Evolutionary conservation across 345 rosid genomes (phyloP), one percentile per base, ranked within the genome.

Genomic region (Excoecaria agallocha): DNA sequence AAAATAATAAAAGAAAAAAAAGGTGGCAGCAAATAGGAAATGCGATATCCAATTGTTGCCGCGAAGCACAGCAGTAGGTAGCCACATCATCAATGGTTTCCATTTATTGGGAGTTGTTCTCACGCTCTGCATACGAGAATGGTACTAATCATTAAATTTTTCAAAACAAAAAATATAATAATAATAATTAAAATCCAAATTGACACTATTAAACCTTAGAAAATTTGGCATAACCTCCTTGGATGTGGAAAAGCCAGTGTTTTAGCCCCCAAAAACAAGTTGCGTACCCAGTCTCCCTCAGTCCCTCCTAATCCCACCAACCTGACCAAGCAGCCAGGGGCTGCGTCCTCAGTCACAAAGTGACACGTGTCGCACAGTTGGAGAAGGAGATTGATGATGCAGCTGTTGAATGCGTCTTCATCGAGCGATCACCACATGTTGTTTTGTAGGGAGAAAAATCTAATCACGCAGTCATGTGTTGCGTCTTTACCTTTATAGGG

Each of bases 231-330:
- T 38, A 74, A 38, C 72, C 76, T 73, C 80, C 79, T 63, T 76
- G 78, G 78, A 73, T 73, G 71, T 81, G 82, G 83, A 86, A 52
- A 30, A 83, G 82, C 85, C 89, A 78, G 79, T 66, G 72, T 76
- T 63, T 66, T 13, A 8, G 72, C 61, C 81, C 20, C 67, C 68
- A 25, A 74, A 86, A 86, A 81, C 85, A 35, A 81, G 66, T 80
- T 75, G 81, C 84, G 82, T 30, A 1, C 30, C 30, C 2, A 30
- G 30, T 30, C 30, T 30, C 30, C 30, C n/a, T n/a, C n/a, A n/a
- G n/a, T n/a, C n/a, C n/a, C n/a, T 61, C 52, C n/a, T n/a, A 77
- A 85, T 81, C 77, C 85, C 83, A 79, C 80, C 83, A 74, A 85
- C 86, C n/a, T n/a, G n/a, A n/a, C n/a, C n/a, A n/a, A n/a, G n/a